Conservation (phyloP, 768 basidiomycete species). For the Mycena maculata region DNA sequence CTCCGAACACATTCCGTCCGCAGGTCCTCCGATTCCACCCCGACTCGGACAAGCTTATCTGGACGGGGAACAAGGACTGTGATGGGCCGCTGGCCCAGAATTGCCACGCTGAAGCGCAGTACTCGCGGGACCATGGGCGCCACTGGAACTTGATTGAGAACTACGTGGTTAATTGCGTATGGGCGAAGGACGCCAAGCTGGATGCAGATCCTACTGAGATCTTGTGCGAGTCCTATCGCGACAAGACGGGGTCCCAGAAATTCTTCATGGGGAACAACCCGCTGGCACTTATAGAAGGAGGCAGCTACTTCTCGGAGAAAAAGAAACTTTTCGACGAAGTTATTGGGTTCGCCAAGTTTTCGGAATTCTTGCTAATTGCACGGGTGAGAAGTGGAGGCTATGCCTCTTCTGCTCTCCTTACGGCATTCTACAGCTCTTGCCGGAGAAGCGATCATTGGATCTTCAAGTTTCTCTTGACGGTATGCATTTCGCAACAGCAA, state of each 20-base stretch:
- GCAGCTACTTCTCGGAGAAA: slow-evolving; percentile 75
- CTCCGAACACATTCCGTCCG: slow-evolving; percentile 82
- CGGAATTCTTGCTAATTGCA: slow-evolving; percentile 94
- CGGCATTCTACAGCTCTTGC: slow-evolving; percentile 55
- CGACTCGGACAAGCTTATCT: slow-evolving; percentile 84
- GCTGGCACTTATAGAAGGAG: slow-evolving; percentile 82
- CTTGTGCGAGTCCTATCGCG: slow-evolving; percentile 88
- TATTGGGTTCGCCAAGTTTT: slow-evolving; percentile 96
- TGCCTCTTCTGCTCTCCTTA: slow-evolving; percentile 9
- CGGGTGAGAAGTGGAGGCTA: slow-evolving; percentile 64
- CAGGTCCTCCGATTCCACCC: slow-evolving; percentile 90
- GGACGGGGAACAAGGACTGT: slow-evolving; percentile 85
- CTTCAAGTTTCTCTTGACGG: slow-evolving; percentile 95
- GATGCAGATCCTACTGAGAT: slow-evolving; percentile 87
- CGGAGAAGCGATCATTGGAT: slow-evolving; percentile 68
- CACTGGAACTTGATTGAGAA: slow-evolving; percentile 80
- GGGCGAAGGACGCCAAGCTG: slow-evolving; percentile 83
- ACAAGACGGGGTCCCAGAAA: slow-evolving; percentile 84
- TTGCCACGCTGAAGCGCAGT: slow-evolving; percentile 82
- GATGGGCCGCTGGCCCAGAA: slow-evolving; percentile 45
- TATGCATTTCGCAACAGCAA: slow-evolving; percentile 80
- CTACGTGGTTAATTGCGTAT: slow-evolving; percentile 91
- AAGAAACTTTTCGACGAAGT: slow-evolving; percentile 85
- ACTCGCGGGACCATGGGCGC: slow-evolving; percentile 80
- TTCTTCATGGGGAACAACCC: slow-evolving; percentile 65